These are phyloP conservation scores for Pichia terricola DNA, from an alignment of 1,139 yeast species.

Conservation along the genomic window DNA sequence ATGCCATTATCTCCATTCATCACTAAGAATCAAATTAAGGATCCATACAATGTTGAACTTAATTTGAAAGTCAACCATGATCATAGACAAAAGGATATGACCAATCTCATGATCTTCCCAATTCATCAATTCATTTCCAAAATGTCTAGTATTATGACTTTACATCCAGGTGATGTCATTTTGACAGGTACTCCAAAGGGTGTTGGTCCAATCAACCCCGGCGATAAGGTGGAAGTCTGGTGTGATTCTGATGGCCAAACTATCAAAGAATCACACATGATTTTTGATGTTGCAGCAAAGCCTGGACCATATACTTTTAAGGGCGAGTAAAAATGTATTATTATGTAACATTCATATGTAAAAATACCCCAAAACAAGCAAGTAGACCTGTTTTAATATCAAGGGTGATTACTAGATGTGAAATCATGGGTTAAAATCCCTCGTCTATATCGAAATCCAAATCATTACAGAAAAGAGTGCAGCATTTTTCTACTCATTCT, in stretches of 20 bases:
- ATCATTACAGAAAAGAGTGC: no score
- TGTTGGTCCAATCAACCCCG: constrained; percentile 75
- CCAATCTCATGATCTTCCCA: constrained; percentile 84
- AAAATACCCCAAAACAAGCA: neutral
- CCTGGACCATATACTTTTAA: constrained; percentile 73
- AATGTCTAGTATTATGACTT: constrained; percentile 81
- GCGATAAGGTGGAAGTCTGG: constrained; percentile 65
- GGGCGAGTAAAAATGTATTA: constrained; percentile 16
- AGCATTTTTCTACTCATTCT: no score
- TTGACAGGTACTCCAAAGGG: constrained; percentile 98
- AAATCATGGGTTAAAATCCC: no score
- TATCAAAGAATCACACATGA: constrained; percentile 44
- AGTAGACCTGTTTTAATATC: neutral
- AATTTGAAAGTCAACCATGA: constrained; percentile 63
- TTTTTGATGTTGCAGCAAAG: constrained; percentile 51
- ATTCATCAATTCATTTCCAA: constrained; percentile 71
- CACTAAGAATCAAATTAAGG: constrained; percentile 54
- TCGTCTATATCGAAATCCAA: no score
- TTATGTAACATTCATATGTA: no score
- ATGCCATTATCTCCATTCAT: constrained; percentile 71
- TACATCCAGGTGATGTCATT: constrained; percentile 83
- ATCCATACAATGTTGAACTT: constrained; percentile 66
- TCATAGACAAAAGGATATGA: constrained; percentile 61
- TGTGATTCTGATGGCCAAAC: constrained; percentile 45
- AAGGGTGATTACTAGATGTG: neutral